A percentile compares a stretch with the other conserved stretches of the same genome.
Evolutionary conservation across 108 stramenopile species (phyloP).

Genomic region (Nitzschia inconspicua): DNA sequence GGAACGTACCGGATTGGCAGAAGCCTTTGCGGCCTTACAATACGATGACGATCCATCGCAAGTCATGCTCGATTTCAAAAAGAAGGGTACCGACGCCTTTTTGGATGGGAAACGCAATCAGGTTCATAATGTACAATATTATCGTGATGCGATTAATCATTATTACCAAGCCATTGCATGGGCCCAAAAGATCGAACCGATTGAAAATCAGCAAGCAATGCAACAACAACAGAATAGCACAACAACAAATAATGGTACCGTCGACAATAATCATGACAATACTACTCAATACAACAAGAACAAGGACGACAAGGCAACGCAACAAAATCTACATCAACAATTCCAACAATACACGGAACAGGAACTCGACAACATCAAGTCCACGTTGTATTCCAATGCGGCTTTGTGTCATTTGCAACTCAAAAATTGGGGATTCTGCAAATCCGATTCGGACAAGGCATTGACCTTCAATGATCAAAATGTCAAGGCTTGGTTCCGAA

Average conservation of each 20-base stretch:
- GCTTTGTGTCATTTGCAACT: conserved; percentile 81
- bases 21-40: conserved; percentile 71
- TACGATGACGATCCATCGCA: conserved; percentile 74
- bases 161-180: conserved; percentile 82
- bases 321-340: too few relatives aligned
- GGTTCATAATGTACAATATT: conserved; percentile 80
- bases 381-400: conserved; percentile 69
- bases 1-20: conserved; percentile 64
- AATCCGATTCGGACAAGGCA: conserved; percentile 54
- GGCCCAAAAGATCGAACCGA: conserved; percentile 73
- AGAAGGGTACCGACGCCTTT: conserved; percentile 77
- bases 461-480: conserved; percentile 61
- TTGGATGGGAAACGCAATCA: conserved; percentile 74
- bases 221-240: conserved; percentile 3
- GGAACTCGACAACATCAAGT: conserved; percentile 67
- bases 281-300: background rate
- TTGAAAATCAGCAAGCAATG: conserved; percentile 11
- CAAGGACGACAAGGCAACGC: conserved; percentile 55
- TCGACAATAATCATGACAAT: conserved; percentile 4
- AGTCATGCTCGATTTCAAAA: conserved; percentile 68
- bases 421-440: conserved; percentile 84
- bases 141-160: conserved; percentile 87
- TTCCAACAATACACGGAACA: conserved; percentile 46
- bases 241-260: too few relatives aligned
- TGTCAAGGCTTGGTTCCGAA: conserved; percentile 86